A percentile compares a stretch with the other conserved stretches of the same genome.
Conservation (phyloP, 108 stramenopile species). For the Halocafeteria seosinensis region DNA sequence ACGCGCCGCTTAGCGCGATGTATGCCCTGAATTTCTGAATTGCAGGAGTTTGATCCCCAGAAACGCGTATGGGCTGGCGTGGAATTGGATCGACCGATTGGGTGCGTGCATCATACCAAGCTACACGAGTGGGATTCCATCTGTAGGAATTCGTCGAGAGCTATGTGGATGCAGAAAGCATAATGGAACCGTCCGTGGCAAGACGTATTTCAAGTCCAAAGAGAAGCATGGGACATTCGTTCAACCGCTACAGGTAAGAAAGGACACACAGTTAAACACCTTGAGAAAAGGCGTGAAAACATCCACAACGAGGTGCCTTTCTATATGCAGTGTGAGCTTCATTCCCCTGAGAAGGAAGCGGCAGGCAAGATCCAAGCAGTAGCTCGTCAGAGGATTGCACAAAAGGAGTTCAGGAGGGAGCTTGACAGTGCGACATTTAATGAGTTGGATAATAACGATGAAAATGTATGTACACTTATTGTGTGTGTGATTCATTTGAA, state of each 20-base stretch:
- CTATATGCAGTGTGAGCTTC: slow-evolving; percentile 6
- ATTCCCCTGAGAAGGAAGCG: slow-evolving; percentile 2
- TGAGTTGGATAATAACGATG: slow-evolving; percentile 8
- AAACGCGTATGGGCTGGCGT: slow-evolving; percentile 17
- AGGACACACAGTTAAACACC: too few relatives aligned
- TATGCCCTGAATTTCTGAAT: too few relatives aligned
- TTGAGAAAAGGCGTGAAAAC: too few relatives aligned
- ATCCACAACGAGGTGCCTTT: too few relatives aligned
- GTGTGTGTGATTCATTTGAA: neutral
- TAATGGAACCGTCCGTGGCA: slow-evolving; percentile 25
- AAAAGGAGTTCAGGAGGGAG: slow-evolving; percentile 5
- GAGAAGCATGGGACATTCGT: slow-evolving; percentile 18
- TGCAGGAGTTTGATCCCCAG: neutral
- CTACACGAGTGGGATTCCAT: too few relatives aligned
- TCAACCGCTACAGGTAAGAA: neutral
- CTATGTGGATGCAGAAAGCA: too few relatives aligned
- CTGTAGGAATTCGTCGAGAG: too few relatives aligned
- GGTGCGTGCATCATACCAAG: too few relatives aligned
- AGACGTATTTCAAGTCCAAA: slow-evolving; percentile 17
- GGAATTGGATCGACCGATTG: slow-evolving; percentile 25
- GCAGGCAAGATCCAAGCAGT: slow-evolving; percentile 1
- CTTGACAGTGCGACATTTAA: slow-evolving; percentile 9
- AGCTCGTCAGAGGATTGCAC: neutral
- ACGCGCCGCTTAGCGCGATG: too few relatives aligned
- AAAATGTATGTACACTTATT: neutral